phyloP scores from a whole-genome alignment of 805 yeast species.

The Ogataea paraovalis region DNA sequence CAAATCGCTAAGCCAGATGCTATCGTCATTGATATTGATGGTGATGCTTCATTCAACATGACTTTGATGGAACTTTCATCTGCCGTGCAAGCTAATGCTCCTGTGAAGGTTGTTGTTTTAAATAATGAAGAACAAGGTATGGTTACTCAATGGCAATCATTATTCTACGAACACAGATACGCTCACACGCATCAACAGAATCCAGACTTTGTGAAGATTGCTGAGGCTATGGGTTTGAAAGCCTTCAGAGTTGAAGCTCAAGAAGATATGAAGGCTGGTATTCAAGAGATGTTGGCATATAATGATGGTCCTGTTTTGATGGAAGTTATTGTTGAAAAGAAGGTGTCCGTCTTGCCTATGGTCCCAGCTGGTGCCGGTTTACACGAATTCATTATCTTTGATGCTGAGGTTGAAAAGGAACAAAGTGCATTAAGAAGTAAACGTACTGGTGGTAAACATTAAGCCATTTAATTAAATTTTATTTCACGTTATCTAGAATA shows the following conservation, averaged over 20 bases:
- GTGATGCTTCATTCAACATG: constrained; percentile 99
- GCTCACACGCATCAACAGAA: constrained; percentile 96
- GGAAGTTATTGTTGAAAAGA: constrained; percentile 87
- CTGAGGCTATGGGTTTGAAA: constrained; percentile 89
- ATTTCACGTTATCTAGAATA: neutral
- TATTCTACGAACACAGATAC: constrained; percentile 94
- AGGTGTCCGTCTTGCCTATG: constrained; percentile 97
- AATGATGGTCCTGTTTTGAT: constrained; percentile 80
- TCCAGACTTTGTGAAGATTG: constrained; percentile 89
- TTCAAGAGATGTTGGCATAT: constrained; percentile 67
- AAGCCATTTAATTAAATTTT: constrained; percentile 10
- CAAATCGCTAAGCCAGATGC: constrained; percentile 95
- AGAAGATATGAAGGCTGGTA: constrained; percentile 55
- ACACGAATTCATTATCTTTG: constrained; percentile 87
- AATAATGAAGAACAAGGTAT: constrained; percentile 99
- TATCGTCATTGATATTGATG: constrained; percentile 93
- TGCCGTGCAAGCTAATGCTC: constrained; percentile 91
- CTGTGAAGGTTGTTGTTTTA: constrained; percentile 82
- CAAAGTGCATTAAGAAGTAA: constrained; percentile 62
- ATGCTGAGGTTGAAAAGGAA: constrained; percentile 73
- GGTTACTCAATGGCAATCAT: constrained; percentile 99
- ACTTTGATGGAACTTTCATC: constrained; percentile 88
- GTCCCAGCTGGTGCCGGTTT: constrained; percentile 95
- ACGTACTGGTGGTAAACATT: constrained; percentile 73
- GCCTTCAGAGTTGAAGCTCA: constrained; percentile 73